Evolutionary conservation across 352 stramenopile genomes (phyloP), one percentile per base, ranked within the genome.

Genomic region (Phytophthora europaea): DNA sequence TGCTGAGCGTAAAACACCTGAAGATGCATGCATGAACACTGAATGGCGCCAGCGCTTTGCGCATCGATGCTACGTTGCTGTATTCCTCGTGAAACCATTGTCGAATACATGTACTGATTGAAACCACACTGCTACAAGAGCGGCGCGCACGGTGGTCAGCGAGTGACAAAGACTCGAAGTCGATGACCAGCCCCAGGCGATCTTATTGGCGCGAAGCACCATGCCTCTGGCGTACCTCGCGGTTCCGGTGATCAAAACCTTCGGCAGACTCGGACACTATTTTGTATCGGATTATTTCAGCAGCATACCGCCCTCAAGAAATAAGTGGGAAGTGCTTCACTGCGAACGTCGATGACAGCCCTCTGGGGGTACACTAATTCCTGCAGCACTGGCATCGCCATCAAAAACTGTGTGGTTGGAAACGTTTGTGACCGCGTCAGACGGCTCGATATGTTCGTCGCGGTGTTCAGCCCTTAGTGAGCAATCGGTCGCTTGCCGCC

Each of bases 191-290:
- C 34, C 22, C 10, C 20, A 60, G 9, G 26, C 31, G 23, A 26
- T 57, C 33, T 68, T 13, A 73, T 73, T 73, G 66, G 66, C 38
- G 59, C 51, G 59, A 68, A 59, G 66, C 58, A 73, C 58, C 51
- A 64, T 51, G 66, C 66, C 50, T 67, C 28, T 12, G 48, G 15
- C 52, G 20, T 59, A 71, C 47, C 43, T 62, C 20, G 18, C n/a
- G 16, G 38, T 70, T 70, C 38, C 8, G 53, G 15, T 50, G 56
- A 40, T 62, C 26, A 31, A 31, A 31, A 4, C 26, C 26, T 31
- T 31, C 3, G 26, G 26, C 26, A 31, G 26, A 31, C 26, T 31
- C 26, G 26, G 26, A 31, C 26, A 31, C 26, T 31, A 4, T 31
- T 31, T 31, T 31, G 26, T 31, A 31, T 31, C 2, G 26, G 26